Evolutionary conservation across 2,329 filamentous ascomycete species (phyloP).

Genomic region (Arthrobotrys pseudoclavata): DNA sequence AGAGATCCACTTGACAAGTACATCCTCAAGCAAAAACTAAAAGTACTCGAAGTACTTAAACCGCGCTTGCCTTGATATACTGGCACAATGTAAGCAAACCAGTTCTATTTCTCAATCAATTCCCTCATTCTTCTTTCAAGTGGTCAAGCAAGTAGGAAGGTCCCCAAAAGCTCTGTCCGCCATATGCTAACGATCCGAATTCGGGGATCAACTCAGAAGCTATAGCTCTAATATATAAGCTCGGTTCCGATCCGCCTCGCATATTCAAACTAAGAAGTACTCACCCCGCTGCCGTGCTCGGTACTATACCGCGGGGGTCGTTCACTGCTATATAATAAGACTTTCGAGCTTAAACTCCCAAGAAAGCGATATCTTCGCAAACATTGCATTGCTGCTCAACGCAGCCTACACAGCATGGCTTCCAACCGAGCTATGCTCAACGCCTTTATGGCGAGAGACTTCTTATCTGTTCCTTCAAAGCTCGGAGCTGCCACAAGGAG

Average conservation of each 20-base stretch:
- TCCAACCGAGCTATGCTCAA: conserved; percentile 58
- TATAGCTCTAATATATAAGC: conserved; percentile 27
- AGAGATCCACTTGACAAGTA: conserved; percentile 21
- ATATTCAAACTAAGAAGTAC: conserved; percentile 29
- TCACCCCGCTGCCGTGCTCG: conserved; percentile 3
- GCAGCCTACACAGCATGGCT: conserved; percentile 31
- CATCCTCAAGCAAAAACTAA: conserved; percentile 10
- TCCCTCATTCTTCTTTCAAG: conserved; percentile 44
- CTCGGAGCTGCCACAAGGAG: conserved; percentile 26
- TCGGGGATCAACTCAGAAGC: conserved; percentile 1
- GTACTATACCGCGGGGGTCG: conserved; percentile 18
- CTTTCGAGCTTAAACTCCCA: conserved; percentile 29
- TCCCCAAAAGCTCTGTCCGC: background rate
- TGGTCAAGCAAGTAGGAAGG: background rate
- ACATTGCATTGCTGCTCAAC: conserved; percentile 48
- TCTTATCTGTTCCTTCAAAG: conserved; percentile 22
- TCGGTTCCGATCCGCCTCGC: conserved; percentile 16
- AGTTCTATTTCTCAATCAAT: conserved; percentile 27
- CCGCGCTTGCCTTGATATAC: conserved; percentile 27
- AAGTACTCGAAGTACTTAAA: conserved; percentile 15
- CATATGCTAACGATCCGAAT: conserved; percentile 11
- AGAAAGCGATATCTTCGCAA: conserved; percentile 37
- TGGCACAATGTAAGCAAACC: conserved; percentile 33
- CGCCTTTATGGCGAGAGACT: conserved; percentile 52
- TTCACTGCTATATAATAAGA: conserved; percentile 22